A percentile compares a stretch with the other conserved stretches of the same genome.
Conservation (phyloP, 2,329 filamentous ascomycete species). For the Alternaria conjuncta region DNA sequence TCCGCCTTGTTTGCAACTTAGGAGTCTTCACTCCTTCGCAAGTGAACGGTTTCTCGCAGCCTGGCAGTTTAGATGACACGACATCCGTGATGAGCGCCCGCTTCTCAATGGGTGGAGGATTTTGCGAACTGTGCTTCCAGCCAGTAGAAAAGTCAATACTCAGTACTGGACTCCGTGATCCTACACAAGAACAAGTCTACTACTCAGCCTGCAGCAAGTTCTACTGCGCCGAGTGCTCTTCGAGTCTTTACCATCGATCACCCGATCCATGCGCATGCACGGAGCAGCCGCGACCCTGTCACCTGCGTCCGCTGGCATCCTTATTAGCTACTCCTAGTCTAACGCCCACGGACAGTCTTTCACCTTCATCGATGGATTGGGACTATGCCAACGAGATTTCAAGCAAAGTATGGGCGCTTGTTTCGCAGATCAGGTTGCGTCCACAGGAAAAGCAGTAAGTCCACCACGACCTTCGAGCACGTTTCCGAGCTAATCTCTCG, state of each 20-base stretch:
- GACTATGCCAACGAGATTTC: neutral
- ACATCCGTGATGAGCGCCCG: constrained; percentile 1
- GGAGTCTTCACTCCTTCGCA: constrained; percentile 30
- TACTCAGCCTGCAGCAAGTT: constrained; percentile 1
- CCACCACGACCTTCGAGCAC: neutral
- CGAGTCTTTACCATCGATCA: neutral
- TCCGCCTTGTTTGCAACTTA: constrained; percentile 57
- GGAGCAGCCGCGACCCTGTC: neutral
- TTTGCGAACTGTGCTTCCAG: neutral
- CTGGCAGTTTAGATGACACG: neutral
- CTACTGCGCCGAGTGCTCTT: neutral
- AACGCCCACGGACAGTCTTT: neutral
- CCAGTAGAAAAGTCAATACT: neutral
- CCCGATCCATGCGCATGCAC: neutral
- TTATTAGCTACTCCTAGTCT: neutral
- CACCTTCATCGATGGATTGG: neutral
- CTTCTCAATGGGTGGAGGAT: neutral
- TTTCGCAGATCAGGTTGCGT: neutral
- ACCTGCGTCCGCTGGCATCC: neutral
- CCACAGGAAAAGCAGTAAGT: neutral
- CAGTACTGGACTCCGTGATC: neutral
- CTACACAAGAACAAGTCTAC: neutral
- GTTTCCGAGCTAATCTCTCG: neutral
- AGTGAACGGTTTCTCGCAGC: neutral
- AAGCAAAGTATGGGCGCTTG: neutral